Conservation (phyloP, 2,329 filamentous ascomycete genomes). For the Bimuria novae-zelandiae region DNA sequence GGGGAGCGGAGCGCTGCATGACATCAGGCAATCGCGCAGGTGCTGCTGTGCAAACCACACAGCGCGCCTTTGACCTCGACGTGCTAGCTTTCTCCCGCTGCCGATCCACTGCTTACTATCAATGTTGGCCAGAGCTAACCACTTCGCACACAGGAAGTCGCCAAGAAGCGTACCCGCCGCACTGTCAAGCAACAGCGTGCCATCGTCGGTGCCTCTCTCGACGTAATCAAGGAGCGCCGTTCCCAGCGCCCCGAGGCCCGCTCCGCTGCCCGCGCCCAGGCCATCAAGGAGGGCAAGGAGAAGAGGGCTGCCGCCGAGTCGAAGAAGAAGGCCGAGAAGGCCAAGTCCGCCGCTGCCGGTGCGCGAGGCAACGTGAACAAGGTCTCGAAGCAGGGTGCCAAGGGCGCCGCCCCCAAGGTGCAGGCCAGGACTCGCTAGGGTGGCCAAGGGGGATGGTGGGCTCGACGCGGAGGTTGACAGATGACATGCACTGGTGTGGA, state of each 20-base stretch:
- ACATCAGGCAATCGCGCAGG: background rate
- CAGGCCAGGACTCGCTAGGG: constrained; percentile 83
- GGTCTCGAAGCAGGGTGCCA: constrained; percentile 95
- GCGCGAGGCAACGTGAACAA: constrained; percentile 77
- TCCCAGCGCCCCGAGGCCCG: constrained; percentile 93
- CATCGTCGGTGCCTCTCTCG: constrained; percentile 98
- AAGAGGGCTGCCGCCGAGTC: constrained; percentile 89
- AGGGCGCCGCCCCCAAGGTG: constrained; percentile 86
- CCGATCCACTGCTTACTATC: background rate
- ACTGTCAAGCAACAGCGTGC: constrained; percentile 98
- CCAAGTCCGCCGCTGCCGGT: constrained; percentile 78
- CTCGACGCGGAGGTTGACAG: constrained; percentile 17
- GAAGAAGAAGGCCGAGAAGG: constrained; percentile 99
- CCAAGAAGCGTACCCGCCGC: constrained; percentile 99
- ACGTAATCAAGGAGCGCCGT: constrained; percentile 99
- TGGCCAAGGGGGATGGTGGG: constrained; percentile 21
- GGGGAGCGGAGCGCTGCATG: background rate
- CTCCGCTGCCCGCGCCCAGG: constrained; percentile 82
- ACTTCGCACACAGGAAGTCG: constrained; percentile 76
- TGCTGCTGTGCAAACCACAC: background rate
- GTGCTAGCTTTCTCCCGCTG: background rate
- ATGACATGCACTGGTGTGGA: constrained; percentile 8
- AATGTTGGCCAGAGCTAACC: constrained; percentile 23
- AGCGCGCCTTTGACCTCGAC: background rate
- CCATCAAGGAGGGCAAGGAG: constrained; percentile 98